phyloP scores from a whole-genome alignment of 2,329 filamentous ascomycete genomes.

The Aspergillus costaricaensis region DNA sequence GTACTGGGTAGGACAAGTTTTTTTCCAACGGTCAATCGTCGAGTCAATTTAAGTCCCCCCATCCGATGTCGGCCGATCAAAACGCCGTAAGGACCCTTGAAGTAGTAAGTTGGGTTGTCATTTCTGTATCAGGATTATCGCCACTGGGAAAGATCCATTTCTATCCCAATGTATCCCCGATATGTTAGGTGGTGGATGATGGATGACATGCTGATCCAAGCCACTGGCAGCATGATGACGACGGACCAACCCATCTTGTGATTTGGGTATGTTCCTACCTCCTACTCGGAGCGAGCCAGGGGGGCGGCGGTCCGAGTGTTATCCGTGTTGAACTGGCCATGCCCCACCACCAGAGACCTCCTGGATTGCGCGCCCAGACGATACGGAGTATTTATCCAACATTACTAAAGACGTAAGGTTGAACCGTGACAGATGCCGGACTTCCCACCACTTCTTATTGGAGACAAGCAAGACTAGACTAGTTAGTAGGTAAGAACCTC shows the following conservation, averaged over 20 bases:
- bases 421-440: constrained; percentile 1
- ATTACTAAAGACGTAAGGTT: constrained; percentile 1
- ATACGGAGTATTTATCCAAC: constrained; percentile 3
- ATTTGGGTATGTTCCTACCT: constrained; percentile 5
- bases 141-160: background rate
- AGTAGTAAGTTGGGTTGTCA: background rate
- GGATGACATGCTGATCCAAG: constrained; percentile 7
- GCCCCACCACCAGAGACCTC: constrained; percentile 15
- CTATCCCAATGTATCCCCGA: background rate
- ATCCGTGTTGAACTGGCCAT: constrained; percentile 14
- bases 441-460: background rate
- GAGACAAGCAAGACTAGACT: background rate
- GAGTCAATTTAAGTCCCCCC: background rate
- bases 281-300: background rate
- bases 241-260: constrained; percentile 10
- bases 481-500: background rate
- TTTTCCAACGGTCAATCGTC: background rate
- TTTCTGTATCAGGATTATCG: background rate
- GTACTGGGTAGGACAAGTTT: background rate
- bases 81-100: background rate
- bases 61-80: background rate
- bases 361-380: background rate
- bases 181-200: background rate
- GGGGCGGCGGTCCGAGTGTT: constrained; percentile 16
- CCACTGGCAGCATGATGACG: constrained; percentile 17